Base-by-base conservation (phyloP, 768 basidiomycete species). In the Boletus edulis region DNA sequence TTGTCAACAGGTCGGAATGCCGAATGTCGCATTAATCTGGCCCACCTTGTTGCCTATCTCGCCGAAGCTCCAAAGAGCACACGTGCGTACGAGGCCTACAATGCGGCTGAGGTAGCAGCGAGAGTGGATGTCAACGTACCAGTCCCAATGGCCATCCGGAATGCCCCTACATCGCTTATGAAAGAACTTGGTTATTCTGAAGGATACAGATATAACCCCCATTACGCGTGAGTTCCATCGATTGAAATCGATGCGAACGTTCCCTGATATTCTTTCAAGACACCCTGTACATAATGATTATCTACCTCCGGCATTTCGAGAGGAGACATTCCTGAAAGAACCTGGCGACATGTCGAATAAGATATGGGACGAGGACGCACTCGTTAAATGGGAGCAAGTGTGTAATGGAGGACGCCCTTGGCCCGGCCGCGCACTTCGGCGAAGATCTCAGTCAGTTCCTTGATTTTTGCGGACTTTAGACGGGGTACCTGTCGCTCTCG, bases 21-120 rank as follows among this genome's bases (percentile, higher is more conserved):
- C 89, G 3, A 88, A 63, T 89, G 87, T 69, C 78, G 87, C 49
- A 87, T 87, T 60, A 87, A 89, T 58, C 76, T 91, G 32, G 86
- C 88, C 27, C 90, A 93, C 64, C 76, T 86, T 31, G 82, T 92
- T 15, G 78, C 84, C 27, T 90, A 91, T 68, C 81, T 94, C 46
- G 76, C 87, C n/a, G 88, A 91, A 68, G 86, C 90, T 2, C 86
- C 85, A 0, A 94, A 94, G 70, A 87, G 85, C 31, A 91, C 89
- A 0, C 81, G 91, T 20, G 71, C 86, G 4, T 94, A 94, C 63
- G 83, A 84, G 50, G 92, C 84, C 0, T 94, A 92, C 70, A 81
- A 81, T 22, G 74, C 78, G 32, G 88, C 88, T 2, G 86, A 86
- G 66, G 80, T 66, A 45, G 82, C 82, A 2, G 87, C 83, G 7